These are phyloP conservation scores for Sarocladium strictum DNA, from an alignment of 2,329 filamentous ascomycete species.

Conservation along the genomic window DNA sequence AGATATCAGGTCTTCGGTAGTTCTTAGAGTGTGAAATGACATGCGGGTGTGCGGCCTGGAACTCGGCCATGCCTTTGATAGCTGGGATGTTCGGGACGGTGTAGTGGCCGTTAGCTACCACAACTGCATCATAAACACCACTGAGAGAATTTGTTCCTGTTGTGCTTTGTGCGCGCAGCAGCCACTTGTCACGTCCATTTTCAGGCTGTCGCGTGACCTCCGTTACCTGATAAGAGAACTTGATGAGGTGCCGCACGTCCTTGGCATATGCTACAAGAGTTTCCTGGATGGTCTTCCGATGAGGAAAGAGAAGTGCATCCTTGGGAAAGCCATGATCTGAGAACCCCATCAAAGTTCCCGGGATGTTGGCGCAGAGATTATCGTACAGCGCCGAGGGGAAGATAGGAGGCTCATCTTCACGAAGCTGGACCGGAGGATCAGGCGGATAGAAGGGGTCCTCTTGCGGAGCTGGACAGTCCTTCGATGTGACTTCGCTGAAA, in stretches of 20 bases:
- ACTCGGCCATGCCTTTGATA: conserved; percentile 53
- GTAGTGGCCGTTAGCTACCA: conserved; percentile 73
- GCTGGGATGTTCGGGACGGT: conserved; percentile 61
- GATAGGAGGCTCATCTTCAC: conserved; percentile 32
- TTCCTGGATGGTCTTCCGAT: conserved; percentile 60
- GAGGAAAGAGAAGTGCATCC: conserved; percentile 67
- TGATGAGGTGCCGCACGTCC: conserved; percentile 60
- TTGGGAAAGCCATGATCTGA: conserved; percentile 62
- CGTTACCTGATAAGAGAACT: conserved; percentile 65
- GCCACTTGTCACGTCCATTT: conserved; percentile 49
- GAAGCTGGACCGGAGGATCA: conserved; percentile 55
- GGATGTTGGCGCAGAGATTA: conserved; percentile 79
- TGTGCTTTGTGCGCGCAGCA: conserved; percentile 48
- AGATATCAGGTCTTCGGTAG: conserved; percentile 63
- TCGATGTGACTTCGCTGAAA: conserved; percentile 52
- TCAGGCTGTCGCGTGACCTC: conserved; percentile 37
- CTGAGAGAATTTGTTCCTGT: conserved; percentile 31
- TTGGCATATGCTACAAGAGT: conserved; percentile 70
- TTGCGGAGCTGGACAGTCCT: conserved; percentile 56
- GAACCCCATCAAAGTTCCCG: conserved; percentile 73
- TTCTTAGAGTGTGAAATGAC: conserved; percentile 71
- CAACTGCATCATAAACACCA: conserved; percentile 64
- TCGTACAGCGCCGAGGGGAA: conserved; percentile 86
- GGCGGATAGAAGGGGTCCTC: conserved; percentile 56
- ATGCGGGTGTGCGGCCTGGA: conserved; percentile 52